A percentile compares a stretch with the other conserved stretches of the same genome.
These are phyloP conservation scores for Dianthus caryophyllus DNA, from an alignment of 148 eudicot species.

Conservation along the genomic window DNA sequence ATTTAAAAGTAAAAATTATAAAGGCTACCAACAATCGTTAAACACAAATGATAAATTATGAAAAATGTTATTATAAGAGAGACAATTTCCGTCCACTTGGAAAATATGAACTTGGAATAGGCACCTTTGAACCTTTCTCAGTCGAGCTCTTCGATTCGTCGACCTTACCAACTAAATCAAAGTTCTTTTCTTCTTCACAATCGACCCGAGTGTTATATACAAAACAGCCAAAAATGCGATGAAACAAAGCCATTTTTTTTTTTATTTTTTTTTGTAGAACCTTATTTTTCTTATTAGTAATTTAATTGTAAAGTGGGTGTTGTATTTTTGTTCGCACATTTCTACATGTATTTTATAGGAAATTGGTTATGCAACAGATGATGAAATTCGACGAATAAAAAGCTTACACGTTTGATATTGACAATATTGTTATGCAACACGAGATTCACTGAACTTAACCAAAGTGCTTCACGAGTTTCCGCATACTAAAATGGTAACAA, in stretches of 20 bases:
- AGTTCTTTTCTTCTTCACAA: background rate
- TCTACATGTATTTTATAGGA: background rate
- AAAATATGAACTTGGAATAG: slow-evolving; percentile 2
- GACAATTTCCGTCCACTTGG: slow-evolving; percentile 10
- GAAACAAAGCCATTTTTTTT: background rate
- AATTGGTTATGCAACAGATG: background rate
- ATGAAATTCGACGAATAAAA: background rate
- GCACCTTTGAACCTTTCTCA: background rate
- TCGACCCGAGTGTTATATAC: background rate
- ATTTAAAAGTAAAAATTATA: no score
- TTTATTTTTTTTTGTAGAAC: background rate
- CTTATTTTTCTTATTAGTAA: background rate
- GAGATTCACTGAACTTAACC: no score
- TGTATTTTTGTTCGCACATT: background rate
- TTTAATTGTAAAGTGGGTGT: background rate
- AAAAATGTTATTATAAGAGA: background rate
- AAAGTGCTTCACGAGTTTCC: no score
- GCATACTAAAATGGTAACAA: no score
- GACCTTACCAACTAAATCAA: background rate
- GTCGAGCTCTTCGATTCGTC: background rate
- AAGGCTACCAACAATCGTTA: no score
- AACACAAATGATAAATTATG: background rate
- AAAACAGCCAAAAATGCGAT: background rate
- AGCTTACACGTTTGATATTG: background rate
- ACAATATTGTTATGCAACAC: background rate